Evolutionary conservation across 2,329 filamentous ascomycete genomes (phyloP).

Genomic region (Diaporthe ilicicola): DNA sequence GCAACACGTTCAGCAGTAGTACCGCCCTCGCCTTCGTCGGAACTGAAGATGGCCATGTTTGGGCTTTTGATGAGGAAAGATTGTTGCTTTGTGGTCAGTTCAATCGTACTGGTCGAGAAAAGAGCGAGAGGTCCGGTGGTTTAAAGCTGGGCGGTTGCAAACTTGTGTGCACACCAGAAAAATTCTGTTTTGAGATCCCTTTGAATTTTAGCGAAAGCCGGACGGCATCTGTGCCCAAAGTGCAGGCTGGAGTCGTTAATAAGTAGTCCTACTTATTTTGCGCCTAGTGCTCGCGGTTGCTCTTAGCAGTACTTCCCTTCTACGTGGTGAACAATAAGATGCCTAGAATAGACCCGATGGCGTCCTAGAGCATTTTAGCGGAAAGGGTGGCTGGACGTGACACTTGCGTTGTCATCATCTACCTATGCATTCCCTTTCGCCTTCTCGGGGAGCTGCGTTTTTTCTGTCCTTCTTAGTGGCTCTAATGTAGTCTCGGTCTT

Average conservation of each 20-base stretch:
- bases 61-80: neutral
- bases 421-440: neutral
- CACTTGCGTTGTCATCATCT: neutral
- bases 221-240: neutral
- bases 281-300: neutral
- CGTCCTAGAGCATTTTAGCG: neutral
- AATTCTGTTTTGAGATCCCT: too few species aligned
- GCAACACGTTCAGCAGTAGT: constrained; percentile 5
- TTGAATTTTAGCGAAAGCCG: neutral
- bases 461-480: too few species aligned
- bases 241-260: neutral
- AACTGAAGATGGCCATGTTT: constrained; percentile 13
- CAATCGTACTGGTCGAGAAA: neutral
- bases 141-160: neutral
- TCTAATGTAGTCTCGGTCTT: too few species aligned
- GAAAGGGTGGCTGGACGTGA: neutral
- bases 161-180: neutral
- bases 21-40: constrained; percentile 3
- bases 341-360: neutral
- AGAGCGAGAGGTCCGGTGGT: neutral
- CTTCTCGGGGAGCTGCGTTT: too few species aligned
- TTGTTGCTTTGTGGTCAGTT: neutral
- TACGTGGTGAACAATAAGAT: neutral
- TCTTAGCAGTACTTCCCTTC: neutral
- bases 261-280: too few species aligned